Evolutionary conservation across 768 basidiomycete species (phyloP).

Genomic region (Auricularia sp.): DNA sequence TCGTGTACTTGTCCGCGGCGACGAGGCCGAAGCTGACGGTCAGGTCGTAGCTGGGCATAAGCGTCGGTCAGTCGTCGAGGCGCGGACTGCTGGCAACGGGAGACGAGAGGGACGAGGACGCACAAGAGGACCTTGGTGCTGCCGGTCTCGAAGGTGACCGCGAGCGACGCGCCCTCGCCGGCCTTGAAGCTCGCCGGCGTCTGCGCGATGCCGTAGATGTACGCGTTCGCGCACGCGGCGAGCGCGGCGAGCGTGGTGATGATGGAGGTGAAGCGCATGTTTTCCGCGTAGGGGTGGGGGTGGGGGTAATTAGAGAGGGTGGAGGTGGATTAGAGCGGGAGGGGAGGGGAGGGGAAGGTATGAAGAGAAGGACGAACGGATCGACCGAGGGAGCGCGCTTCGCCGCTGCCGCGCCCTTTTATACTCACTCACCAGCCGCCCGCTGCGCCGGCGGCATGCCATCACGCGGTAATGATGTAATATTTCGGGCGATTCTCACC

Average conservation of each 20-base stretch:
- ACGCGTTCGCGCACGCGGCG: not conserved
- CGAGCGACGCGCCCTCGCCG: not conserved
- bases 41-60: not conserved
- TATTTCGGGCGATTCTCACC: too few species aligned
- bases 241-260: not conserved
- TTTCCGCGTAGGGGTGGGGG: not conserved
- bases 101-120: not conserved
- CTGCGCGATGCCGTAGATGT: not conserved
- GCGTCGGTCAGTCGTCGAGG: too few species aligned
- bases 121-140: not conserved
- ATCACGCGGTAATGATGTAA: too few species aligned
- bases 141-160: not conserved
- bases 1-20: not conserved
- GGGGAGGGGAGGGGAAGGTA: too few species aligned
- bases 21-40: not conserved
- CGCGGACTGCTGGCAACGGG: not conserved
- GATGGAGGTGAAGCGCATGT: not conserved
- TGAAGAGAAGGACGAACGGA: too few species aligned
- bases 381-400: too few species aligned
- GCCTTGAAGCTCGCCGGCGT: not conserved
- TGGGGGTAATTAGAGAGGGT: too few species aligned
- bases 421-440: too few species aligned
- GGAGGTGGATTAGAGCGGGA: too few species aligned
- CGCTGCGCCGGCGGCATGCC: too few species aligned
- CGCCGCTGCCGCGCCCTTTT: too few species aligned